Conservation (phyloP, 2,329 filamentous ascomycete species). For the Aspergillus udagawae region DNA sequence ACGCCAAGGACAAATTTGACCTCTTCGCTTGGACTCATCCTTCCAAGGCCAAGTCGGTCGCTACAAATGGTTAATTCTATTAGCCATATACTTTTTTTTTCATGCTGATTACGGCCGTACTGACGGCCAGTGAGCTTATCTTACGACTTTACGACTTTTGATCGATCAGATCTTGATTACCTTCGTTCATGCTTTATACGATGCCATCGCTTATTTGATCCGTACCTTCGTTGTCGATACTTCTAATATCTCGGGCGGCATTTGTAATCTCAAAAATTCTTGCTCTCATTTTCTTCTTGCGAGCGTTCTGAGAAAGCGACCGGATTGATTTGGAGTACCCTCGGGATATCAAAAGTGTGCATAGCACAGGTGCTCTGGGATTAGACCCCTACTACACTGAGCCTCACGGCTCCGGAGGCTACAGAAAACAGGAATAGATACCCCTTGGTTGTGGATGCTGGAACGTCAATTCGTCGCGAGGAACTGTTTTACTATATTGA, state of each 20-base stretch:
- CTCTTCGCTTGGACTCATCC: constrained; percentile 50
- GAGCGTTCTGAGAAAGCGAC: constrained; percentile 3
- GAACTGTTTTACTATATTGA: background rate
- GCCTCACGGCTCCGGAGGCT: background rate
- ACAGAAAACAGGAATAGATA: background rate
- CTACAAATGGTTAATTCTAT: constrained; percentile 28
- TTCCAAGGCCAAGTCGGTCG: constrained; percentile 39
- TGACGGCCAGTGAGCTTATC: background rate
- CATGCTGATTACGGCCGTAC: background rate
- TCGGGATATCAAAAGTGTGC: background rate
- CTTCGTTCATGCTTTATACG: constrained; percentile 16
- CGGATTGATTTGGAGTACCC: background rate
- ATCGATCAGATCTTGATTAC: background rate
- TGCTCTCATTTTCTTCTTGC: background rate
- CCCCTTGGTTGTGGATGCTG: background rate
- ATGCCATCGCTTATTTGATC: constrained; percentile 6
- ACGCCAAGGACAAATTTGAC: constrained; percentile 50
- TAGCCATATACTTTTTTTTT: background rate
- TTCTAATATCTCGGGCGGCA: constrained; percentile 7
- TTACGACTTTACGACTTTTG: background rate
- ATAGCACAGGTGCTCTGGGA: background rate
- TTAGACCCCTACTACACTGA: background rate
- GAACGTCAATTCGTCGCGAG: background rate
- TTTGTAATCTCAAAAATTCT: constrained; percentile 1
- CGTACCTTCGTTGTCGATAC: constrained; percentile 9